phyloP scores from a whole-genome alignment of 768 basidiomycete genomes.

The Mycena alexandri region DNA sequence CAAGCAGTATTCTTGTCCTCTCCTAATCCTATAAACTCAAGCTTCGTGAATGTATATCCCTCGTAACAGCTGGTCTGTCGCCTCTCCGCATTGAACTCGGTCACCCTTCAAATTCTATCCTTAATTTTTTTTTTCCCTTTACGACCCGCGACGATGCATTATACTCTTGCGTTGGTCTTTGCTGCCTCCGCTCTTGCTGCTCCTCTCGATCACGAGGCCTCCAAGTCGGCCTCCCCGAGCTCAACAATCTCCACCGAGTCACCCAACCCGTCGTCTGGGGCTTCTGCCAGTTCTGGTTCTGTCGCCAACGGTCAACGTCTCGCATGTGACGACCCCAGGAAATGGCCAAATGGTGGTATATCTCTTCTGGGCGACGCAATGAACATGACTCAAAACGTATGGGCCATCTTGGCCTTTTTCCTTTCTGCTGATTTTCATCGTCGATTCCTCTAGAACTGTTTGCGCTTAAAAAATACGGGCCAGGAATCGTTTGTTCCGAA shows the following conservation, averaged over 20 bases:
- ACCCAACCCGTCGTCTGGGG: not conserved
- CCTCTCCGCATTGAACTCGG: constrained; percentile 1
- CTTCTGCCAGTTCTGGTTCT: not conserved
- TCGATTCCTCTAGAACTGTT: not conserved
- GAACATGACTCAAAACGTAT: not conserved
- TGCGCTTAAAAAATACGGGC: not conserved
- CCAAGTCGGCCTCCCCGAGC: too few relatives aligned
- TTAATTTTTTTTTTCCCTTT: not conserved
- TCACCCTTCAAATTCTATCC: not conserved
- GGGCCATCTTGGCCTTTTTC: not conserved
- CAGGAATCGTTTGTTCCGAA: too few relatives aligned
- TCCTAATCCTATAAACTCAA: not conserved
- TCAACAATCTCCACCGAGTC: not conserved
- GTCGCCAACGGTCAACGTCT: not conserved
- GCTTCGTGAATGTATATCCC: not conserved
- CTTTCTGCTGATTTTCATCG: not conserved
- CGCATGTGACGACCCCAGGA: not conserved
- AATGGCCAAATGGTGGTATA: not conserved
- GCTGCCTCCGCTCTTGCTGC: constrained; percentile 1
- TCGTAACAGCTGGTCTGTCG: constrained; percentile 10
- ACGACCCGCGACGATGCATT: not conserved
- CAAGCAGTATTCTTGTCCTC: too few relatives aligned
- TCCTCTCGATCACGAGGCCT: not conserved
- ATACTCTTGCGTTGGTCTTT: not conserved
- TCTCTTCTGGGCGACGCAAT: not conserved